phyloP scores from a whole-genome alignment of 345 rosid genomes.

The Schrenkiella parvula region DNA sequence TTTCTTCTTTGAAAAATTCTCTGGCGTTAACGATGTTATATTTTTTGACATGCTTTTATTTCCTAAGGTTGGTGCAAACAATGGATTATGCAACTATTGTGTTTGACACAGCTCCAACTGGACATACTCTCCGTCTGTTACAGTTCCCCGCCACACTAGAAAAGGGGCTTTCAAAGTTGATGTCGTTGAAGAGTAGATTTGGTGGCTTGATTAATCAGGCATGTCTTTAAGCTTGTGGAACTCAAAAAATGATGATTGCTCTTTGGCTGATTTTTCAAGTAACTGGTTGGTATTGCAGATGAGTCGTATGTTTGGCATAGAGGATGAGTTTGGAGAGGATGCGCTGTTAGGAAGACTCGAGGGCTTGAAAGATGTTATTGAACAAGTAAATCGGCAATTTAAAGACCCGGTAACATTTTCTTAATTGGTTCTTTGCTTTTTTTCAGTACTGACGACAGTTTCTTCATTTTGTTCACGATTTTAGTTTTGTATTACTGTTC shows the following conservation, averaged over 20 bases:
- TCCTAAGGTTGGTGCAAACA: constrained; percentile 85
- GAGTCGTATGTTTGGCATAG: constrained; percentile 82
- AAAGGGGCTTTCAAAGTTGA: constrained; percentile 87
- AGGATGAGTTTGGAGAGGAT: constrained; percentile 94
- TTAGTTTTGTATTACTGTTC: not conserved
- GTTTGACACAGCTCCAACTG: constrained; percentile 99
- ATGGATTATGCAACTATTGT: constrained; percentile 96
- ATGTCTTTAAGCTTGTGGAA: constrained; percentile 23
- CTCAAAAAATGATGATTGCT: not conserved
- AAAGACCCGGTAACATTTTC: constrained; percentile 75
- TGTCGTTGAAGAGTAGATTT: constrained; percentile 85
- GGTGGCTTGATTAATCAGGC: constrained; percentile 96
- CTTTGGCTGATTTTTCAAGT: constrained; percentile 1
- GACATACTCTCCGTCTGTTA: constrained; percentile 89
- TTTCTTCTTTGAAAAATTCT: not conserved
- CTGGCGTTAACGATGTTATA: not conserved
- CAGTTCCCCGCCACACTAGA: constrained; percentile 95
- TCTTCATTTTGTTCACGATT: not conserved
- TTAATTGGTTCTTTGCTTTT: not conserved
- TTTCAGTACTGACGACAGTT: not conserved
- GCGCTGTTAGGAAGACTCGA: constrained; percentile 96
- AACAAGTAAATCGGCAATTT: constrained; percentile 93
- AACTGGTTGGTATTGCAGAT: constrained; percentile 48
- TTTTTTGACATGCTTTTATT: constrained; percentile 16
- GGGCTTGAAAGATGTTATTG: constrained; percentile 97